Evolutionary conservation across 257 asterid species (phyloP), one percentile per base, ranked within the genome.

Genomic region (Datura wrightii): DNA sequence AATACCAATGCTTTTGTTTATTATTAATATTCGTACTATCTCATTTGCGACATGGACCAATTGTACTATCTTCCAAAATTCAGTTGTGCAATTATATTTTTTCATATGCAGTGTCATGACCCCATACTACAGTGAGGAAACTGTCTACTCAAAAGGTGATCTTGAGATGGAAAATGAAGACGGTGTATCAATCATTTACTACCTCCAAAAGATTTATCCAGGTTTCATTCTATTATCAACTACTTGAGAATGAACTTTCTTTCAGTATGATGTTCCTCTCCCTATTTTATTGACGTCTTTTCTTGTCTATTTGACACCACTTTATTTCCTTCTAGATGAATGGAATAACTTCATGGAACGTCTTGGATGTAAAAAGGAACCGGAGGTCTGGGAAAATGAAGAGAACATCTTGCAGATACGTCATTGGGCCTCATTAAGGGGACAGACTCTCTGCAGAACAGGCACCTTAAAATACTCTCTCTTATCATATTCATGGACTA

Each of bases 341-440:
- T 97, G 99, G 99, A 92, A 71, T 85, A 97, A 97, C 91, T 93
- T 94, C 87, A 74, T 87, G 93, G 99, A 97, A 92, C 99, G 99
- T 70, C 83, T 97, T 82, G 91, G 91, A 71, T 97, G 98, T 87
- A 95, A 67, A 53, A 83, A 92, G 83, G 98, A 69, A 72, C 9
- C 48, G 52, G 97, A 94, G 84, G 82, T 94, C 72, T 93, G 92
- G 94, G 99, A 97, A 72, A 93, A 85, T 84, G 99, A 97, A 86
- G 99, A 97, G 85, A 93, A 89, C 88, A 91, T 91, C 82, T 89
- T 97, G 86, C 99, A 94, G 85, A 90, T 97, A 80, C 98, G 99
- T 86, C 98, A 97, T 83, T 97, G 99, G 99, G 99, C 98, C 52
- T 97, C 99, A 83, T 91, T 97, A 92, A 93, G 99, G 89, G 99